Conservation (phyloP, 495 filamentous ascomycete genomes). For the Tuber umbilicatum region DNA sequence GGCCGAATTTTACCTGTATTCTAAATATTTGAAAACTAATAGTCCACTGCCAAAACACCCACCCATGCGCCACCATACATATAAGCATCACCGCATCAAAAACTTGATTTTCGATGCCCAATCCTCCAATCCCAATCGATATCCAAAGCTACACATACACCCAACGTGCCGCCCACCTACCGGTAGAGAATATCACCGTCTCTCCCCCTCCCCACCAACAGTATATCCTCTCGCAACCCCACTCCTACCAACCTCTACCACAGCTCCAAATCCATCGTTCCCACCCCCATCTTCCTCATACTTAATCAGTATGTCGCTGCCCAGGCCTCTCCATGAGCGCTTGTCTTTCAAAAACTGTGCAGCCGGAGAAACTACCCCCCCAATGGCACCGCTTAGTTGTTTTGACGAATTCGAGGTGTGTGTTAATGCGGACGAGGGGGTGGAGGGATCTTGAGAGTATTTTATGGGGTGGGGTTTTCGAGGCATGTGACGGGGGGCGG, state of each 20-base stretch:
- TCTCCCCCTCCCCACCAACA: conserved; percentile 52
- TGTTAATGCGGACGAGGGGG: conserved; percentile 40
- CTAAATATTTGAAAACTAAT: background rate
- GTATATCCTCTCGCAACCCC: conserved; percentile 88
- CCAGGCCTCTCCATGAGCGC: conserved; percentile 85
- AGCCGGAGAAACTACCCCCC: conserved; percentile 77
- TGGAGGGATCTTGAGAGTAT: background rate
- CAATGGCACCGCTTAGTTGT: conserved; percentile 57
- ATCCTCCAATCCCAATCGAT: background rate
- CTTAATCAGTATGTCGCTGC: conserved; percentile 69
- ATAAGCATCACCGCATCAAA: background rate
- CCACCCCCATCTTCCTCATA: conserved; percentile 53
- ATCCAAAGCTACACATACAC: background rate
- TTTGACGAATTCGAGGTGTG: conserved; percentile 24
- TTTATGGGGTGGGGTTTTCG: conserved; percentile 39
- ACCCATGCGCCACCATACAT: background rate
- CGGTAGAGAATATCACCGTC: conserved; percentile 18
- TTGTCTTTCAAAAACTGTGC: conserved; percentile 78
- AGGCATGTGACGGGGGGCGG: conserved; percentile 72
- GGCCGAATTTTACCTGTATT: background rate
- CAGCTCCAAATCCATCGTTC: conserved; percentile 45
- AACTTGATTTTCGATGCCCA: background rate
- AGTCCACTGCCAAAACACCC: background rate
- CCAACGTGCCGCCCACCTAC: background rate
- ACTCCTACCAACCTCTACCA: conserved; percentile 73